Evolutionary conservation across 148 eudicot species (phyloP).

Genomic region (Talinum fruticosum): DNA sequence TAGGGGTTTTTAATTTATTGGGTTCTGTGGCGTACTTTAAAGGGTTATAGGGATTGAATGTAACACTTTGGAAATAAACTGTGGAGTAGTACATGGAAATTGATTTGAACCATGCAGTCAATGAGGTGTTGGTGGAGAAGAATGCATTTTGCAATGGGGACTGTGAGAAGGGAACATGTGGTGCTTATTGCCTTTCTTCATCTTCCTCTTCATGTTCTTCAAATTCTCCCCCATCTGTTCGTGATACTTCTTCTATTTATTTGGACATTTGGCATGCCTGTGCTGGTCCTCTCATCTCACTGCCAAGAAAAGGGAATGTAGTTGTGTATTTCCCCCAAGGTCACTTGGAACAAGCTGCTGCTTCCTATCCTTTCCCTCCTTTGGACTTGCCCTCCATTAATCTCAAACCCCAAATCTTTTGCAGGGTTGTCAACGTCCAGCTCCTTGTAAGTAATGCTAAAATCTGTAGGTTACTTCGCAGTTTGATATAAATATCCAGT

Average conservation of each 20-base stretch:
- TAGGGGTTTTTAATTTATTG: constrained; percentile 14
- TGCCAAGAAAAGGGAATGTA: constrained; percentile 74
- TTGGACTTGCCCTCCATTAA: constrained; percentile 53
- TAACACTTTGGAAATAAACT: constrained; percentile 4
- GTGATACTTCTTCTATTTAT: constrained; percentile 38
- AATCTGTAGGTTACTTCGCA: neutral
- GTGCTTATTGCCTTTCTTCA: constrained; percentile 28
- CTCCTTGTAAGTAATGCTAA: constrained; percentile 55
- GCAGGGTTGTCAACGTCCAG: constrained; percentile 66
- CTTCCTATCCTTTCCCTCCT: constrained; percentile 33
- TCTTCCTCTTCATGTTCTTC: constrained; percentile 57
- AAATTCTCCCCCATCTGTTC: constrained; percentile 40
- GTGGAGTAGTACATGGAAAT: constrained; percentile 61
- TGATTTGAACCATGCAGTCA: constrained; percentile 74
- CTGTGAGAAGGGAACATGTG: constrained; percentile 36
- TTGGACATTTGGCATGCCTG: constrained; percentile 95
- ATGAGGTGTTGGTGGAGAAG: constrained; percentile 37
- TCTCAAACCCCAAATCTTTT: constrained; percentile 80
- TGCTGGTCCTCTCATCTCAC: constrained; percentile 71
- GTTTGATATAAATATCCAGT: neutral
- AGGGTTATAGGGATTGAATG: constrained; percentile 3
- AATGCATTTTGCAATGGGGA: constrained; percentile 40
- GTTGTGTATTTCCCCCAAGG: constrained; percentile 95
- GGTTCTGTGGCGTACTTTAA: constrained; percentile 2
- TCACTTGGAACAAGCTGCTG: constrained; percentile 68